Conservation (phyloP, 2,329 filamentous ascomycete species). For the Fusarium falciforme region DNA sequence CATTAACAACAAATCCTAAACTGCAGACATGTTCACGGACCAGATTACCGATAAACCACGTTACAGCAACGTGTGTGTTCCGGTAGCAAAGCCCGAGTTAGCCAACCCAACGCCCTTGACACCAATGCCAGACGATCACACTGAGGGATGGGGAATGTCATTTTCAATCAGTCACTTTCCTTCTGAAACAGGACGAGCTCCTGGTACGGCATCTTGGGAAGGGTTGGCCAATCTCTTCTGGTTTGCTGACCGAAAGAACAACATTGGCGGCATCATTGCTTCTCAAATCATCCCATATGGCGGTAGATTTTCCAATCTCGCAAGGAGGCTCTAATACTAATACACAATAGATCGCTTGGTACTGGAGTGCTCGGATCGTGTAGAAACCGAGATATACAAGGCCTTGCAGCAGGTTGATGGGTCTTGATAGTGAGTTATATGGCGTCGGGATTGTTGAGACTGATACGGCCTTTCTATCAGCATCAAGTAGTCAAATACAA, state of each 20-base stretch:
- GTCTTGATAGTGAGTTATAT: not conserved
- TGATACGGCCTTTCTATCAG: not conserved
- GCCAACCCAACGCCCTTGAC: not conserved
- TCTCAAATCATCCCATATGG: not conserved
- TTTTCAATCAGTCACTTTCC: not conserved
- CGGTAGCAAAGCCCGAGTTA: not conserved
- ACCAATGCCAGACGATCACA: not conserved
- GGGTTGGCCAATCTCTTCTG: not conserved
- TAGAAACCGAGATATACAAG: not conserved
- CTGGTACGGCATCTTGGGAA: not conserved
- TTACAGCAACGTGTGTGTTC: not conserved
- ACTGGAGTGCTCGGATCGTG: not conserved
- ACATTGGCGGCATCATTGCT: not conserved
- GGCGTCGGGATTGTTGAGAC: not conserved
- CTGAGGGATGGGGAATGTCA: not conserved
- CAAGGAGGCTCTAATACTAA: fast-evolving
- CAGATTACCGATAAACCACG: not conserved
- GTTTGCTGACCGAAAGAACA: not conserved
- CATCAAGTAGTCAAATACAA: not conserved
- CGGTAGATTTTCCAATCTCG: not conserved
- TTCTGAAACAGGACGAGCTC: not conserved
- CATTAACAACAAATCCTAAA: no score
- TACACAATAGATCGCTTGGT: not conserved
- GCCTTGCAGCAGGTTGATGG: not conserved
- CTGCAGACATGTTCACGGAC: not conserved